Evolutionary conservation across 305 asterid species (phyloP).

Genomic region (Fraxinus greggii): DNA sequence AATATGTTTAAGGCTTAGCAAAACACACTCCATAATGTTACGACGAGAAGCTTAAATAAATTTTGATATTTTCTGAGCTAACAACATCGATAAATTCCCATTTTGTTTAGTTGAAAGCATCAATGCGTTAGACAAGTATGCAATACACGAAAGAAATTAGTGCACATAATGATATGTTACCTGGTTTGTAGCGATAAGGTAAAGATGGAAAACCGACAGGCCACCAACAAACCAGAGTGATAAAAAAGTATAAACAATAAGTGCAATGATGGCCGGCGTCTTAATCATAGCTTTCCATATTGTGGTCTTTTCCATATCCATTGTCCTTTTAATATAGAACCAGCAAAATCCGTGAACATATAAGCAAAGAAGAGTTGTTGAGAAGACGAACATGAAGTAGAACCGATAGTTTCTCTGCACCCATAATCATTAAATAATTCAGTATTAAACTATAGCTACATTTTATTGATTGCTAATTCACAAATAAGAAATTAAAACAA

Average conservation of each 20-base stretch:
- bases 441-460: not conserved
- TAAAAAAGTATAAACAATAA: slow-evolving; percentile 63
- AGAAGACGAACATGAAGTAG: slow-evolving; percentile 86
- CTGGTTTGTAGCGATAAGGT: slow-evolving; percentile 78
- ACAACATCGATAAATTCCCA: not conserved
- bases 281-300: slow-evolving; percentile 60
- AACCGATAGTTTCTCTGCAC: slow-evolving; percentile 88
- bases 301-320: slow-evolving; percentile 48
- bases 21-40: not conserved
- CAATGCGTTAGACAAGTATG: not conserved
- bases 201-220: slow-evolving; percentile 68
- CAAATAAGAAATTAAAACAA: not conserved
- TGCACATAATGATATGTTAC: slow-evolving; percentile 26
- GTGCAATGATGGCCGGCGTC: slow-evolving; percentile 71
- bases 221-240: slow-evolving; percentile 91
- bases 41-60: not conserved
- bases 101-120: not conserved
- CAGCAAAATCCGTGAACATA: slow-evolving; percentile 75
- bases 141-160: not conserved
- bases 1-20: not conserved
- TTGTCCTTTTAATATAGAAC: slow-evolving; percentile 63
- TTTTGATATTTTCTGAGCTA: not conserved
- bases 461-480: not conserved
- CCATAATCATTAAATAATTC: slow-evolving; percentile 25
- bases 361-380: slow-evolving; percentile 62